phyloP scores from a whole-genome alignment of 2,329 filamentous ascomycete genomes.

The Alternaria solani region DNA sequence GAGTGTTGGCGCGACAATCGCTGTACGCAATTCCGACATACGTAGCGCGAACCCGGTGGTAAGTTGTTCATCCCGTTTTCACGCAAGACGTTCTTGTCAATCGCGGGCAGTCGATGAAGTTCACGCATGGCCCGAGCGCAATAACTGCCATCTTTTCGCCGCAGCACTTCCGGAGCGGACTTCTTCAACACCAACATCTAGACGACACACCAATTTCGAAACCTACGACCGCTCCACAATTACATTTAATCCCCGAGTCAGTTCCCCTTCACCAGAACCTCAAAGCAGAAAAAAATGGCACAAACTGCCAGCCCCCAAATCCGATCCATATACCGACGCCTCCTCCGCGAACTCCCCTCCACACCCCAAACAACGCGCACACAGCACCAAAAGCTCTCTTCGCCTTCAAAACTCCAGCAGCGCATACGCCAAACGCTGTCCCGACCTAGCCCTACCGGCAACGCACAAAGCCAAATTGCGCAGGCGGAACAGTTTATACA shows the following conservation, averaged over 20 bases:
- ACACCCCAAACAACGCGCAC: constrained; percentile 58
- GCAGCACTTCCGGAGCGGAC: constrained; percentile 33
- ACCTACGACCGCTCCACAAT: too few species aligned
- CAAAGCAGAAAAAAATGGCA: constrained; percentile 39
- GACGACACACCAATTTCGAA: not conserved
- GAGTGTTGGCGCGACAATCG: constrained; percentile 8
- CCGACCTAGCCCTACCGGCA: constrained; percentile 2
- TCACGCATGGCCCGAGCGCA: constrained; percentile 33
- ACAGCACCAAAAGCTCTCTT: constrained; percentile 53
- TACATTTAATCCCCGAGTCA: too few species aligned
- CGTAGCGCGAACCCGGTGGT: constrained; percentile 19
- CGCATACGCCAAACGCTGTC: constrained; percentile 72
- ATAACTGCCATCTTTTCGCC: constrained; percentile 36
- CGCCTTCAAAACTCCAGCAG: constrained; percentile 73
- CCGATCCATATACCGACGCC: constrained; percentile 83
- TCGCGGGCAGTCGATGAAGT: constrained; percentile 6
- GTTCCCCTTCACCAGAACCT: too few species aligned
- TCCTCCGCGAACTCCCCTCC: constrained; percentile 88
- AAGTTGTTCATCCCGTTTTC: constrained; percentile 22
- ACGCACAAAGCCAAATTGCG: constrained; percentile 36
- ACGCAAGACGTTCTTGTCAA: not conserved
- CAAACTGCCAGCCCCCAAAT: constrained; percentile 57
- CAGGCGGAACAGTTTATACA: constrained; percentile 79
- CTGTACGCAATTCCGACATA: constrained; percentile 33
- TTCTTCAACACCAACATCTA: not conserved